These are phyloP conservation scores for Aureobasidium namibiae DNA, from an alignment of 2,329 filamentous ascomycete genomes.

Conservation along the genomic window DNA sequence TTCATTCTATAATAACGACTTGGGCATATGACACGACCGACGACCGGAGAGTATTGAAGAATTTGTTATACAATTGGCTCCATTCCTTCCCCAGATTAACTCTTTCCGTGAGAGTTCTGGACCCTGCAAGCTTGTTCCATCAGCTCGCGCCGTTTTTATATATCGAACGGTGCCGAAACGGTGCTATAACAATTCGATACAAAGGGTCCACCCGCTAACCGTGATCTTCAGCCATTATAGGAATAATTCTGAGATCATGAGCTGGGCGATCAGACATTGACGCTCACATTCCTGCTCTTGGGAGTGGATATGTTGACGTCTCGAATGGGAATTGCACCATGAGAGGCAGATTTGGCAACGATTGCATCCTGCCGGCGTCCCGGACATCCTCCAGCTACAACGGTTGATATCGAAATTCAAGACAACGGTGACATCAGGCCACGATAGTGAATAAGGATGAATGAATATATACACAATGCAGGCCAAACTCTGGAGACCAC, in stretches of 20 bases:
- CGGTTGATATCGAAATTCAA: neutral
- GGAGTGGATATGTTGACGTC: neutral
- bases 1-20: too few species aligned
- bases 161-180: neutral
- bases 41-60: too few species aligned
- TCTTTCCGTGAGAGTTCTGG: too few species aligned
- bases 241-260: neutral
- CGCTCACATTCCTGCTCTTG: neutral
- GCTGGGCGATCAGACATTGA: neutral
- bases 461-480: neutral
- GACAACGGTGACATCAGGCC: neutral
- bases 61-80: neutral
- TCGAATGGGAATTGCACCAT: neutral
- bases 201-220: neutral
- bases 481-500: neutral
- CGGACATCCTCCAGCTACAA: neutral
- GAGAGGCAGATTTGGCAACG: neutral
- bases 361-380: neutral
- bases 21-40: too few species aligned
- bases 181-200: neutral
- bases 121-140: neutral
- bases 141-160: neutral
- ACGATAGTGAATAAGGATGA: neutral
- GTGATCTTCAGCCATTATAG: neutral
- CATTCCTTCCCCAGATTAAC: too few species aligned